A percentile compares a stretch with the other conserved stretches of the same genome.
These are phyloP conservation scores for Moniliophthora roreri DNA, from an alignment of 1,284 basidiomycete genomes.

Conservation along the genomic window DNA sequence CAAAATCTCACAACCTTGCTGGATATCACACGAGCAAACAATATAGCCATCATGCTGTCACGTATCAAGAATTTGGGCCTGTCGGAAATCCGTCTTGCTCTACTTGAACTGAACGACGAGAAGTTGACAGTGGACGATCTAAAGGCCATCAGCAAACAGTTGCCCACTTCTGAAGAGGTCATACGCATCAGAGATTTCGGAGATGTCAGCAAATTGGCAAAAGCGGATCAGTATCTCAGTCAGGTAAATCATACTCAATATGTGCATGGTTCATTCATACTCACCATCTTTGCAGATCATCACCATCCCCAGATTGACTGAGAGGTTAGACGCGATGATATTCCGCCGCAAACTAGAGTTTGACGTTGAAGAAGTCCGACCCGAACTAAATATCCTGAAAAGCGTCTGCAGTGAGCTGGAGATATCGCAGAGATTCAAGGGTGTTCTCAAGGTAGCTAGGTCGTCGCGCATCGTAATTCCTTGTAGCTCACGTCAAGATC, in stretches of 20 bases:
- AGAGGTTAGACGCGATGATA: conserved; percentile 80
- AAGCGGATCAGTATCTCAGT: conserved; percentile 83
- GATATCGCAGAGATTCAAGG: conserved; percentile 66
- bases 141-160: conserved; percentile 67
- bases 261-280: background rate
- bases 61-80: conserved; percentile 68
- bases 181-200: conserved; percentile 65
- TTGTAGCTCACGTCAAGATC: conserved; percentile 5
- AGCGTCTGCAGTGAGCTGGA: conserved; percentile 76
- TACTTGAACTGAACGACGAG: conserved; percentile 71
- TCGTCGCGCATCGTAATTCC: conserved; percentile 12
- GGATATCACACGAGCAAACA: conserved; percentile 82
- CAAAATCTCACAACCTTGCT: conserved; percentile 69
- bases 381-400: conserved; percentile 78
- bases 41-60: conserved; percentile 83
- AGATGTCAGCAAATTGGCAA: conserved; percentile 70
- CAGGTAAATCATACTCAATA: conserved; percentile 47
- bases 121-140: conserved; percentile 70
- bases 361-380: conserved; percentile 82
- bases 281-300: conserved; percentile 57
- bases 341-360: conserved; percentile 81
- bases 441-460: conserved; percentile 69
- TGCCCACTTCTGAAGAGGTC: conserved; percentile 79
- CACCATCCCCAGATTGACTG: conserved; percentile 70
- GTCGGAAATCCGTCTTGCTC: conserved; percentile 62